Evolutionary conservation across 345 rosid genomes (phyloP), one percentile per base, ranked within the genome.

Genomic region (Eucalyptus sp.): DNA sequence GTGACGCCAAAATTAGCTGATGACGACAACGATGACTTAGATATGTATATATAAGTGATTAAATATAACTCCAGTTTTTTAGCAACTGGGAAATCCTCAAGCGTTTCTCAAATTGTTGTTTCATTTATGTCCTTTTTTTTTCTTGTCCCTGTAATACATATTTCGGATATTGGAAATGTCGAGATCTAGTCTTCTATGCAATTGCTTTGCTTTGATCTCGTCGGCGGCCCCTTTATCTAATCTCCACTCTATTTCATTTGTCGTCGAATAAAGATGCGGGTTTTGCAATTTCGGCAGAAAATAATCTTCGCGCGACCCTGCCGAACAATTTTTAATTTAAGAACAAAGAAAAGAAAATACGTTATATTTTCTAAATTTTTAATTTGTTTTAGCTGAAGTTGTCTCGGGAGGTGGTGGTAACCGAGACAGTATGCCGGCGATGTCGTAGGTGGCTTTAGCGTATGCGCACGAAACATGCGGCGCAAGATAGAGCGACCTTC

Each of bases 351-450:
- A 17, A 5, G 31, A 76, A 4, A 3, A 20, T 6, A 11, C 7
- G 46, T 8, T 5, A 5, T 37, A 10, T 6, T 6, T 6, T 6
- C 6, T 9, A 9, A 14, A 17, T 7, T 7, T 8, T 17, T 8
- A 4, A 33, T 5, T 33, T 3, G 6, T 41, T 76, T 71, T 4
- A 71, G 46, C 81, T 71, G 46, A 10, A 33, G 81, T 37, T 37
- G 6, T 37, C 7, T 71, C 10, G 44, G 80, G 80, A 16, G 80
- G 24, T 33, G 80, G 58, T 20, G 58, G 43, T 6, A 22, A 37
- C 37, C 27, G 83, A 71, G 83, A 37, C 83, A 18, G 12, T 3
- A 2, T 71, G 46, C 83, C 83, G 83, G 83, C 83, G 43, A 71
- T 20, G 58, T 52, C 43, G 83, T 68, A 43, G 83, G 76, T 56